Evolutionary conservation across 257 asterid species (phyloP), one percentile per base, ranked within the genome.

Genomic region (Nicotiana undulata): DNA sequence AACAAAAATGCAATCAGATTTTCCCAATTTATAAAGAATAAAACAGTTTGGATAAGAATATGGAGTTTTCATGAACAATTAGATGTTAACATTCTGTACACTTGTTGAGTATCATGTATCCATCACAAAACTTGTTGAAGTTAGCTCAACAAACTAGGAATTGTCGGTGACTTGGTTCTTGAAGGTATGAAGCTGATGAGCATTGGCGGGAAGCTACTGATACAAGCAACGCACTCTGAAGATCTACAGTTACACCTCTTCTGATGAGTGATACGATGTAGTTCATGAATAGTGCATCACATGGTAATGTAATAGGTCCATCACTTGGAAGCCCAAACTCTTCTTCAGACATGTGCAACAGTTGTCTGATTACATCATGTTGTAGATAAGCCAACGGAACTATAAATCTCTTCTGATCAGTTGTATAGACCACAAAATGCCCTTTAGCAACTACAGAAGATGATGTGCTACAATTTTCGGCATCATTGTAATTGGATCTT

Each of bases 211-310:
- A 6, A 44, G 37, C 37, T 0, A 70, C 22, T 20, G 11, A 82
- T 59, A 84, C 29, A 9, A 87, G 7, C 76, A 85, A 49, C 80
- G 83, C 84, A 20, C 83, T 80, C 15, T 22, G 77, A 22, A 3
- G 0, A 70, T 46, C 59, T 46, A 0, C 15, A 18, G 52, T 5
- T 31, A 66, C 52, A 66, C 52, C 75, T 32, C 28, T 66, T 32
- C 11, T 3, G 13, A 66, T 66, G 52, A 66, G 28, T 1, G 16
- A 66, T 32, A 32, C 32, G 20, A 66, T 66, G 8, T 32, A 1
- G 28, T 32, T 32, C 52, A 32, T 9, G 75, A 65, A 32, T 4
- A 2, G 1, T 2, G 49, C 52, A 32, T 66, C 52, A 9, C 51
- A 66, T 0, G 17, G 75, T 66, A 66, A 66, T 5, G 4, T 66